These are phyloP conservation scores for Anethum foeniculum DNA, from an alignment of 140 eudicot genomes.

Conservation along the genomic window DNA sequence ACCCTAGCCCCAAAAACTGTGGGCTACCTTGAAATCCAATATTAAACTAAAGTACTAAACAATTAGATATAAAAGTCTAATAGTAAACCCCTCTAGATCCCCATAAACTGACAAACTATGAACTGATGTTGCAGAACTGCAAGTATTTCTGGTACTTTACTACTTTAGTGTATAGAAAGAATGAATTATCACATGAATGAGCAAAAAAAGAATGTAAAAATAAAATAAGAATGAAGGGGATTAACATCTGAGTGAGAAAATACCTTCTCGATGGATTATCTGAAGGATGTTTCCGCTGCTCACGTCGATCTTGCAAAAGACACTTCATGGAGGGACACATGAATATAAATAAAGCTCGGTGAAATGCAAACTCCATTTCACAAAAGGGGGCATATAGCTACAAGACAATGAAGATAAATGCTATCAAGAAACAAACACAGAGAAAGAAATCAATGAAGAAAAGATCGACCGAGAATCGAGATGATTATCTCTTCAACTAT, in stretches of 20 bases:
- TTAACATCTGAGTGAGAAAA: background rate
- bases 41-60: too few species aligned
- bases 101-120: too few species aligned
- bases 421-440: background rate
- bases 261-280: constrained; percentile 30
- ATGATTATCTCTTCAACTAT: background rate
- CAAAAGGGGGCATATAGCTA: constrained; percentile 67
- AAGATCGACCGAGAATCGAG: background rate
- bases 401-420: background rate
- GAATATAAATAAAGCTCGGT: constrained; percentile 59
- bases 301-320: constrained; percentile 77
- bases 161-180: background rate
- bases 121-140: too few species aligned
- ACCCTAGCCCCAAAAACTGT: too few species aligned
- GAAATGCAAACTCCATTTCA: constrained; percentile 65
- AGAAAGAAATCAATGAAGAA: background rate
- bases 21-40: too few species aligned
- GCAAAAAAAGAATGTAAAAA: background rate
- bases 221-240: background rate
- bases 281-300: constrained; percentile 65
- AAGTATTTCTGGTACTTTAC: background rate
- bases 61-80: too few species aligned
- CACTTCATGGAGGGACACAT: constrained; percentile 82
- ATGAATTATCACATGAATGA: background rate
- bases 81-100: too few species aligned